Evolutionary conservation across 2,329 filamentous ascomycete genomes (phyloP).

Genomic region (Lasiodiplodia theobromae): DNA sequence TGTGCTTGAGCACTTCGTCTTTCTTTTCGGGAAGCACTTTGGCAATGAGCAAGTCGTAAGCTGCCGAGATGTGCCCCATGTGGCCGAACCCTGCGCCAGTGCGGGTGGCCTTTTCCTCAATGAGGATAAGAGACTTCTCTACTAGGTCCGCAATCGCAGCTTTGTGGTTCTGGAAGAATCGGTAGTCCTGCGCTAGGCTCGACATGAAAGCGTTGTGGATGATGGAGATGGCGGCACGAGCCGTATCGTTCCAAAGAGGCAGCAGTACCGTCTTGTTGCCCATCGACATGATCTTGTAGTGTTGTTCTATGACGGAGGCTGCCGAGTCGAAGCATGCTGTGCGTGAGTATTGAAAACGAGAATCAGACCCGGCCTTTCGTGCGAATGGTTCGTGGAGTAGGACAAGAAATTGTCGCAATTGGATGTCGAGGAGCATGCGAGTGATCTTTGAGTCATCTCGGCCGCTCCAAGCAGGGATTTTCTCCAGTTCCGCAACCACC

Average conservation of each 20-base stretch:
- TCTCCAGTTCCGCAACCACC: conserved; percentile 33
- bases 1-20: conserved; percentile 21
- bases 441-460: conserved; percentile 33
- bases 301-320: conserved; percentile 37
- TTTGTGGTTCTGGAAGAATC: conserved; percentile 39
- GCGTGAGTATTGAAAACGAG: conserved; percentile 43
- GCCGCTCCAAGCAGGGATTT: conserved; percentile 26
- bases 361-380: conserved; percentile 36
- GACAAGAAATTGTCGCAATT: conserved; percentile 44
- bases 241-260: conserved; percentile 17
- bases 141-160: conserved; percentile 40
- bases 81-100: conserved; percentile 27
- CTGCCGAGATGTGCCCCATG: conserved; percentile 27
- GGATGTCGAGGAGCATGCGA: conserved; percentile 35
- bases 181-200: conserved; percentile 33
- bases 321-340: conserved; percentile 41
- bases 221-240: conserved; percentile 21
- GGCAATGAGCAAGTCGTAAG: conserved; percentile 25
- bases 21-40: conserved; percentile 22
- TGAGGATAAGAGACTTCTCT: conserved; percentile 39
- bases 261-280: conserved; percentile 17
- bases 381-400: conserved; percentile 46
- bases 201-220: conserved; percentile 27
- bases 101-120: conserved; percentile 45
- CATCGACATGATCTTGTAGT: conserved; percentile 33